Conservation (phyloP, 2,329 filamentous ascomycete species). For the Fusarium sp. region DNA sequence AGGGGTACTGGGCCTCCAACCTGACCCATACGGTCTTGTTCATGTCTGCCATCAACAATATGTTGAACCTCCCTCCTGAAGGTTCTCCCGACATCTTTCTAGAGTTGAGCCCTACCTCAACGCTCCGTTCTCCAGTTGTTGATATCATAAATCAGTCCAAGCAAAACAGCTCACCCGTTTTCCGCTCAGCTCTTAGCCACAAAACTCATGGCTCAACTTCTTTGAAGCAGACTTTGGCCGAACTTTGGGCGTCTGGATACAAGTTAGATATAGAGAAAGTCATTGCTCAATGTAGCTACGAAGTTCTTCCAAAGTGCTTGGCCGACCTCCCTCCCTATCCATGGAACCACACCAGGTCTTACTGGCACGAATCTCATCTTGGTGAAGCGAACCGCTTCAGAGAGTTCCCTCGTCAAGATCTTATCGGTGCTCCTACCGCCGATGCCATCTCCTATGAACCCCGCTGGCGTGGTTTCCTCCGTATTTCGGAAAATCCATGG, state of each 20-base stretch:
- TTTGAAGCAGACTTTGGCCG: slow-evolving; percentile 51
- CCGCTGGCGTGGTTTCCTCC: slow-evolving; percentile 63
- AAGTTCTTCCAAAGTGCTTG: slow-evolving; percentile 51
- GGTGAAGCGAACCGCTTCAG: slow-evolving; percentile 59
- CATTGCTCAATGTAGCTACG: slow-evolving; percentile 34
- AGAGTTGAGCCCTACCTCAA: slow-evolving; percentile 56
- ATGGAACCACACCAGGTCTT: slow-evolving; percentile 65
- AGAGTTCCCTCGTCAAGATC: slow-evolving; percentile 60
- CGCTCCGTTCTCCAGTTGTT: slow-evolving; percentile 53
- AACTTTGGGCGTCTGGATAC: slow-evolving; percentile 54
- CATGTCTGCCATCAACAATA: slow-evolving; percentile 52
- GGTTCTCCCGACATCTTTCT: slow-evolving; percentile 53
- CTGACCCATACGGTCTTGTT: slow-evolving; percentile 60
- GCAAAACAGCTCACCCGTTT: slow-evolving; percentile 26
- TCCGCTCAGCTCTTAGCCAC: slow-evolving; percentile 48
- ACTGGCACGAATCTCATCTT: slow-evolving; percentile 66
- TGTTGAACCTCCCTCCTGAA: slow-evolving; percentile 48
- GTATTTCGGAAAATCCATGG: slow-evolving; percentile 64
- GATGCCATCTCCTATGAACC: slow-evolving; percentile 61
- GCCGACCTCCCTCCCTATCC: slow-evolving; percentile 63
- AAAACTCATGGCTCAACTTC: slow-evolving; percentile 39
- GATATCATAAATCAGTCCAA: slow-evolving; percentile 50
- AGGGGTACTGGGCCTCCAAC: slow-evolving; percentile 61
- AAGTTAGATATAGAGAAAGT: slow-evolving; percentile 50
- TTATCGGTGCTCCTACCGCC: slow-evolving; percentile 61